Conservation (phyloP, 108 stramenopile species). For the Ochromonas danica region DNA sequence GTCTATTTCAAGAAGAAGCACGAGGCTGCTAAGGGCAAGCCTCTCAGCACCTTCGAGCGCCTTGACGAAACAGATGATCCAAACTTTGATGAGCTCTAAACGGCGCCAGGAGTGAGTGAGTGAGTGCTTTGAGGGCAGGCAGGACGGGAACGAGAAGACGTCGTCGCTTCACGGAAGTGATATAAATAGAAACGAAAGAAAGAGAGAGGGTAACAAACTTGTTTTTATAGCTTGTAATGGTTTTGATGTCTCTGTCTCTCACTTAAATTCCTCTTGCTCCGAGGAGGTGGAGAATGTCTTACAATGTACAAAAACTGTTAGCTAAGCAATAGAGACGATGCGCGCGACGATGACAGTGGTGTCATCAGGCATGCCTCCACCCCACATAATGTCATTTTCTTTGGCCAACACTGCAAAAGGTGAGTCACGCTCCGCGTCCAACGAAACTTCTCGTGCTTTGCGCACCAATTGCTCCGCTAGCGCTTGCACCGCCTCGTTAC, state of each 20-base stretch:
- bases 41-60: not conserved
- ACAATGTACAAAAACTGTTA: too few species aligned
- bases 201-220: too few species aligned
- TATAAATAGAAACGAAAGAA: too few species aligned
- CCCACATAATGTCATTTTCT: conserved; percentile 98
- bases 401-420: conserved; percentile 93
- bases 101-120: too few species aligned
- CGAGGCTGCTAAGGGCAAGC: not conserved
- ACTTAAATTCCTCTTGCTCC: too few species aligned
- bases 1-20: not conserved
- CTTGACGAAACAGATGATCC: not conserved
- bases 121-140: too few species aligned
- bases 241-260: too few species aligned
- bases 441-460: conserved; percentile 74
- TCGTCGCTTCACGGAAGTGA: too few species aligned
- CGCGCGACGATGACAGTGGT: conserved; percentile 31
- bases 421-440: conserved; percentile 72
- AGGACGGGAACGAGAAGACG: too few species aligned
- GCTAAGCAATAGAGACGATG: too few species aligned
- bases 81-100: not conserved
- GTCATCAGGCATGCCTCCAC: conserved; percentile 67
- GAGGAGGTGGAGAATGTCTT: too few species aligned
- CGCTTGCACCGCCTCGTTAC: conserved; percentile 47
- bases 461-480: conserved; percentile 59
- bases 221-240: too few species aligned